phyloP scores from a whole-genome alignment of 192 early-diverging fungal genomes.

The Umbelopsis vinacea region DNA sequence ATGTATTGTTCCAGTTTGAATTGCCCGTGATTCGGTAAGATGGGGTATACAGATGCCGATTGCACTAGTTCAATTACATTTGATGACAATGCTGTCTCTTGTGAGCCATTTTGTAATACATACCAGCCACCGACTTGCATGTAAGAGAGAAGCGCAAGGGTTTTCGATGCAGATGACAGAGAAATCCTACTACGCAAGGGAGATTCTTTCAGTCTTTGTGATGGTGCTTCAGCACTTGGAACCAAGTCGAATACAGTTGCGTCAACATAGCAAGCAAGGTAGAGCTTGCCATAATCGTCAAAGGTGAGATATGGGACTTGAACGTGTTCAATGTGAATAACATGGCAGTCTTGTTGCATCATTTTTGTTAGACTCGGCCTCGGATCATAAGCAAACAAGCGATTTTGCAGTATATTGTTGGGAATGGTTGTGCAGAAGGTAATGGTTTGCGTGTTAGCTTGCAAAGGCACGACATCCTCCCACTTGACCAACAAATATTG shows the following conservation, averaged over 20 bases:
- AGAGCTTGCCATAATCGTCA: conserved; percentile 7
- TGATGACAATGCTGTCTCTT: too few relatives aligned
- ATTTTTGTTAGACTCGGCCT: neutral
- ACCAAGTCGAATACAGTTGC: neutral
- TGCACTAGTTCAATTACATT: neutral
- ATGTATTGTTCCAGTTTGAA: neutral
- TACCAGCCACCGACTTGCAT: neutral
- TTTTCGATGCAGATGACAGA: neutral
- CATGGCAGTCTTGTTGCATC: neutral
- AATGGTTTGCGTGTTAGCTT: neutral
- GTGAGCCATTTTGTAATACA: neutral
- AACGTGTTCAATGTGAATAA: neutral
- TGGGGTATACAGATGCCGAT: conserved; percentile 1
- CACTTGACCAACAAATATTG: neutral
- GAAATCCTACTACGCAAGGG: neutral
- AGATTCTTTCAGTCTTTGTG: neutral
- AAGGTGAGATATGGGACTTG: neutral
- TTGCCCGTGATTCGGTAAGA: neutral
- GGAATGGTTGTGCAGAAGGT: conserved; percentile 15
- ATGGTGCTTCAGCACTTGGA: neutral
- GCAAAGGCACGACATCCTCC: neutral
- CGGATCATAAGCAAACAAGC: neutral
- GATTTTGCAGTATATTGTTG: neutral
- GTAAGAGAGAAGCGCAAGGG: neutral
- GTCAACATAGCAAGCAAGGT: neutral